Base-by-base conservation (phyloP, 345 rosid species). In the Eucalyptus albens region DNA sequence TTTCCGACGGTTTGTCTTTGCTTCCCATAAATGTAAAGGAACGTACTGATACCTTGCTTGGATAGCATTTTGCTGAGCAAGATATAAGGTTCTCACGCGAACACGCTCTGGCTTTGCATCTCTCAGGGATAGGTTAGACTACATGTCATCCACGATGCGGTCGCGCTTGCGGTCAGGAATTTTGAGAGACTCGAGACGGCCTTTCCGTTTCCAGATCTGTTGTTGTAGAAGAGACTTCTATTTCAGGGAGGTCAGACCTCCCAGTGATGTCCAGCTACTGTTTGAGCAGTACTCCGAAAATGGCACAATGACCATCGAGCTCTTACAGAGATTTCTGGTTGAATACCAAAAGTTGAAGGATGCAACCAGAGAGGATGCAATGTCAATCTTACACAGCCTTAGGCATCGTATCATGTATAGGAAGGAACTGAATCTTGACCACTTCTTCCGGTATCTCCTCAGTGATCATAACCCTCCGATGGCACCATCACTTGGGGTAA, bases 381-480 rank as follows among this genome's bases (percentile, higher is more conserved):
- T 88, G 69, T 91, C 90, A 67, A 91, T 95, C 87, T 94, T 94
- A 80, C 90, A 92, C 77, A 94, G 93, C 69, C 92, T 94, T 72
- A 93, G 87, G 91, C 97, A 93, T 92, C 95, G 89, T 81, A 88
- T 94, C 89, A 93, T 95, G 90, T 92, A 92, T 9, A 92, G 94
- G 86, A 94, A 55, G 27, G 96, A 93, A 29, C 91, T 94, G 62
- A 91, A 93, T 86, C 90, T 94, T 49, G 93, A 94, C 27, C 93
- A 93, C 90, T 95, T 95, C 94, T 92, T 93, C 85, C 88, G 93
- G 29, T 94, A 94, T 91, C 96, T 95, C 62, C 90, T 93, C 6
- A 92, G 96, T 15, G 97, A 94, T 86, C 92, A 83, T 27, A 93
- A 94, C 88, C 67, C 89, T 45, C 91, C 92, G 29, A 62, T 93